Conservation (phyloP, 1,284 basidiomycete species). For the Boletellus deceptivus region DNA sequence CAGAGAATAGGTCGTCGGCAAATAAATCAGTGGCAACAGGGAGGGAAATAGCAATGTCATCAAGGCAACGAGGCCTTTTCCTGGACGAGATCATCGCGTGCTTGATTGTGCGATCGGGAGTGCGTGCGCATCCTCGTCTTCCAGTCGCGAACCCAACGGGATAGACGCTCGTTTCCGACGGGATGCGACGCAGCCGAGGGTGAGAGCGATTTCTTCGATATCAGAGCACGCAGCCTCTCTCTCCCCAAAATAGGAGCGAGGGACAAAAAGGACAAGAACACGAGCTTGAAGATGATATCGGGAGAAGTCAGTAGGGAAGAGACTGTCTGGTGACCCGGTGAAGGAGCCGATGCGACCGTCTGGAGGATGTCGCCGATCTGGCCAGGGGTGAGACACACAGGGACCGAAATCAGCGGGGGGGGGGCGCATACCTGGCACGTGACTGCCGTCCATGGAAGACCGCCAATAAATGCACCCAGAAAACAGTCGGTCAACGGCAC, state of each 20-base stretch:
- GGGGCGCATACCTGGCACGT: constrained; percentile 68
- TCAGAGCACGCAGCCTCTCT: constrained; percentile 55
- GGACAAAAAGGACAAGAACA: constrained; percentile 70
- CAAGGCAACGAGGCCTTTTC: constrained; percentile 45
- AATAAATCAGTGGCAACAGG: constrained; percentile 24
- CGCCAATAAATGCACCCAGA: constrained; percentile 79
- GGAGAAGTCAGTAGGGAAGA: constrained; percentile 71
- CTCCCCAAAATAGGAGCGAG: constrained; percentile 76
- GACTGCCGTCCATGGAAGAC: constrained; percentile 79
- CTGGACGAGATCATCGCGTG: constrained; percentile 42
- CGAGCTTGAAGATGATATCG: constrained; percentile 68
- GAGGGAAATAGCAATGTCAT: constrained; percentile 14
- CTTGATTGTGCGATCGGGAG: constrained; percentile 44
- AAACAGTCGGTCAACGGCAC: constrained; percentile 74
- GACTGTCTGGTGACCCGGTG: constrained; percentile 65
- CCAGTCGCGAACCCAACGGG: constrained; percentile 61
- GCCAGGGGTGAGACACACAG: constrained; percentile 10
- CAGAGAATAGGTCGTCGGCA: constrained; percentile 15
- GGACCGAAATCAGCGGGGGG: constrained; percentile 11
- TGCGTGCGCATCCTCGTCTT: constrained; percentile 46
- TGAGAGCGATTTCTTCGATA: constrained; percentile 40
- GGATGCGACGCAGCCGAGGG: constrained; percentile 22
- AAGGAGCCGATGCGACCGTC: constrained; percentile 66
- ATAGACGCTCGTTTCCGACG: constrained; percentile 38
- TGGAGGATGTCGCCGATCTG: constrained; percentile 83